phyloP scores from a whole-genome alignment of 2,329 filamentous ascomycete genomes.

The Colletotrichum filicis region DNA sequence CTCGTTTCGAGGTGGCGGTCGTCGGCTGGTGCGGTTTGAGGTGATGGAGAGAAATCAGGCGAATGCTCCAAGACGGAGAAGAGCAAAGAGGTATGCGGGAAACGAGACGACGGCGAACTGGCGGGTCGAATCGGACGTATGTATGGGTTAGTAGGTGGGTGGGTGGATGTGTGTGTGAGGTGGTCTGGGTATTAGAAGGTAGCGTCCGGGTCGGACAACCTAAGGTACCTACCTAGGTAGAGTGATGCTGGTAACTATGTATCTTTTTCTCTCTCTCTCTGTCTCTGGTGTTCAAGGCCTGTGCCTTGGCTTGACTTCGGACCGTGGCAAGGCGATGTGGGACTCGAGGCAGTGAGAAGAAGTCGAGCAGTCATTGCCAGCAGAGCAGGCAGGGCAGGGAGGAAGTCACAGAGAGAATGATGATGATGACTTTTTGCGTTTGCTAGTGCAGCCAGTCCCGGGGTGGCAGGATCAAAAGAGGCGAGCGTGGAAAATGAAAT shows the following conservation, averaged over 20 bases:
- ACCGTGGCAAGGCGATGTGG: constrained; percentile 12
- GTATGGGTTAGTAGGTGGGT: not conserved
- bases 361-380: not conserved
- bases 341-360: not conserved
- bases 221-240: not conserved
- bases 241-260: not conserved
- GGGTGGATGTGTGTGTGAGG: not conserved
- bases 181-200: not conserved
- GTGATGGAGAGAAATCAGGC: constrained; percentile 8
- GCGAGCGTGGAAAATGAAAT: not conserved
- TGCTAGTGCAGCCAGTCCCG: constrained; percentile 19
- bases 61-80: not conserved
- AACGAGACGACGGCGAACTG: constrained; percentile 31
- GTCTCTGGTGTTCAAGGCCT: not conserved
- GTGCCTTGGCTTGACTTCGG: not conserved
- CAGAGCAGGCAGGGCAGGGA: constrained; percentile 20
- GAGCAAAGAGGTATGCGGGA: constrained; percentile 2
- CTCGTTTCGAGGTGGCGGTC: constrained; percentile 13
- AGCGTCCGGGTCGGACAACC: not conserved
- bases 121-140: constrained; percentile 31
- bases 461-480: constrained; percentile 15
- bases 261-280: not conserved
- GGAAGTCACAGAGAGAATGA: constrained; percentile 26
- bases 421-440: constrained; percentile 32
- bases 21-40: constrained; percentile 29